Evolutionary conservation across 306 rosid species (phyloP), one percentile per base, ranked within the genome.

Genomic region (Pyrus pyrifolia): DNA sequence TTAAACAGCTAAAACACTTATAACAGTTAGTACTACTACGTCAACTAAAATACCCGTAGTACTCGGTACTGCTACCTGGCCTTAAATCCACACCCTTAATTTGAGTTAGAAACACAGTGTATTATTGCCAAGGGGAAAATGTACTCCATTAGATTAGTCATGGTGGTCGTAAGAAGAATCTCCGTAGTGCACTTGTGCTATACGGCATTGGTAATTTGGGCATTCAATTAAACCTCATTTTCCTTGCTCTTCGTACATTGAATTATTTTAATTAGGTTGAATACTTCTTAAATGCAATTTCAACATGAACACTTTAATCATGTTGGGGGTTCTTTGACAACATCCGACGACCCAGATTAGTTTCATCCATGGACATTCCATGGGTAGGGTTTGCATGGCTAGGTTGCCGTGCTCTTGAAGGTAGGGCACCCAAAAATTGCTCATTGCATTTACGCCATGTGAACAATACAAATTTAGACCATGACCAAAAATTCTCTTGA

Each of bases 281-380:
- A 69, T 23, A 65, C 86, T 85, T 72, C 80, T 88, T 88, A 82
- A 89, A 89, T 84, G 86, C 75, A 66, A 79, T 63, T 76, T 80
- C 81, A 62, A 27, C 52, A 5, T 35, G 73, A 12, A 57, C 14
- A 57, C 22, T 1, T 8, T 3, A n/a, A 57, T 15, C 66, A 65
- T 65, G 58, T 29, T 52, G 12, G 33, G 30, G 30, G 31, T 35
- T 19, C 13, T 5, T 31, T 22, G 66, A 75, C 72, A 65, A 33
- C 79, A 33, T 38, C 35, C 3, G 35, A 71, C 40, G 60, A 42
- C 49, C 27, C 42, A 14, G 30, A 29, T 74, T 71, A 17, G 3
- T 27, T 60, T 46, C 65, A 44, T 35, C 59, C 5, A 30, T 29
- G 12, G 11, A 30, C 58, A 57, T 42, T 51, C 27, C 17, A 55